A percentile compares a stretch with the other conserved stretches of the same genome.
Conservation (phyloP, 257 asterid genomes). For the Henckelia pumila region DNA sequence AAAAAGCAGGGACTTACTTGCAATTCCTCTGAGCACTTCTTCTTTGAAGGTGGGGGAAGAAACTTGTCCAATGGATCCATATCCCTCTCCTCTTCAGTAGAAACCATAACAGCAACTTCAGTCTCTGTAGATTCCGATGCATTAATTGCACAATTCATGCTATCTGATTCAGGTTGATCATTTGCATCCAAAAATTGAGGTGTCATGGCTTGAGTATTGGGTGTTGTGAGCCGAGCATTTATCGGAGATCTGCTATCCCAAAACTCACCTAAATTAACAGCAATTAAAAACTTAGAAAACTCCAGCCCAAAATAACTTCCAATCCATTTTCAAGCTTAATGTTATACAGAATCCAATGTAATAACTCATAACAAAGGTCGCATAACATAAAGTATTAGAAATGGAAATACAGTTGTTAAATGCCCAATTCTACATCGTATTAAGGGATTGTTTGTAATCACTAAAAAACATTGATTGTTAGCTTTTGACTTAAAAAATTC, state of each 20-base stretch:
- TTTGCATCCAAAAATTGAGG: constrained; percentile 35
- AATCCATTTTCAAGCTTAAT: neutral
- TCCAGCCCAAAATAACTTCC: neutral
- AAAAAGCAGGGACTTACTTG: constrained; percentile 59
- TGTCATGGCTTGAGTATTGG: constrained; percentile 50
- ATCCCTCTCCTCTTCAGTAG: constrained; percentile 54
- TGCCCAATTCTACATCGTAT: too few relatives aligned
- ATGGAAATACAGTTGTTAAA: too few relatives aligned
- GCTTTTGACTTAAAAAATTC: too few relatives aligned
- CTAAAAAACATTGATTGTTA: too few relatives aligned
- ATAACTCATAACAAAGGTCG: neutral
- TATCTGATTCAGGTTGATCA: constrained; percentile 44
- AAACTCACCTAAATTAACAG: constrained; percentile 53
- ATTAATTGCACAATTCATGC: constrained; percentile 29
- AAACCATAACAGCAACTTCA: constrained; percentile 47
- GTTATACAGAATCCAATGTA: neutral
- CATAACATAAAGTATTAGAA: neutral
- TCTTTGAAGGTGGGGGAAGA: constrained; percentile 75
- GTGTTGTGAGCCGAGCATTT: constrained; percentile 38
- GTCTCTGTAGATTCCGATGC: constrained; percentile 45
- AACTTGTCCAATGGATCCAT: constrained; percentile 57
- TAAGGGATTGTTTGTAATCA: too few relatives aligned
- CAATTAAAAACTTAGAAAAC: constrained; percentile 8
- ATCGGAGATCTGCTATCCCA: constrained; percentile 51
- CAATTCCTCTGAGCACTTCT: constrained; percentile 74